Evolutionary conservation across 371 early-diverging fungal species (phyloP), one percentile per base, ranked within the genome.

Genomic region (Mucor ambiguus): DNA sequence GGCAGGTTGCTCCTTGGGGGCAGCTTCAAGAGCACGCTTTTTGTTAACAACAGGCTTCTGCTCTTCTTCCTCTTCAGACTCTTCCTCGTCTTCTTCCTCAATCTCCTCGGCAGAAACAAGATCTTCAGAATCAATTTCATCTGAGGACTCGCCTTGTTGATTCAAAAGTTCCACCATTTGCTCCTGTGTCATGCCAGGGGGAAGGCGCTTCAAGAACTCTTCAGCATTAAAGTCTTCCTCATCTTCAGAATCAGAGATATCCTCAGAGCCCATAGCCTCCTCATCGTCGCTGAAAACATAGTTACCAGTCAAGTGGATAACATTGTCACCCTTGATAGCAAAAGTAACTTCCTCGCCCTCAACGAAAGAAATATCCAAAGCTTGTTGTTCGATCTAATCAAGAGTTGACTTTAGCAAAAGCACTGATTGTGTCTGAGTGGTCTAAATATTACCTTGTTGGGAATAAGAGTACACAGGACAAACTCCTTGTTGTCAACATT

Each of bases 271-370:
- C 43, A 71, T 70, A 26, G 69, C 77, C 0, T 81, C 66, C 1
- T 67, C 67, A 43, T 78, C 85, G 10, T 77, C 81, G 35, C 26
- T 63, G 52, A 60, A 80, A 37, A 92, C 71, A 77, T 91, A 89
- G 87, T 93, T 91, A 61, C 95, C 95, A 57, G 90, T 88, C 69
- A 95, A 72, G 71, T 93, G 86, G 29, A 95, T 70, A 52, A 83
- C 55, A 20, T 81, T 79, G 32, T 80, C 70, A 58, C 93, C 94
- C 67, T 58, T 78, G 16, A 67, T 77, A 44, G 84, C 82, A 73
- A 95, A 92, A 9, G 92, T 89, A 62, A 95, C 83, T 64, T 89
- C 88, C 78, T 92, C 91, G 68, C 94, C 96, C 72, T 89, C 94
- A 52, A 85, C 81, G 73, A 94, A 89, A 41, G 78, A 78, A 18